Conservation (phyloP, 441 rosid genomes). For the Metrosideros polymorpha region DNA sequence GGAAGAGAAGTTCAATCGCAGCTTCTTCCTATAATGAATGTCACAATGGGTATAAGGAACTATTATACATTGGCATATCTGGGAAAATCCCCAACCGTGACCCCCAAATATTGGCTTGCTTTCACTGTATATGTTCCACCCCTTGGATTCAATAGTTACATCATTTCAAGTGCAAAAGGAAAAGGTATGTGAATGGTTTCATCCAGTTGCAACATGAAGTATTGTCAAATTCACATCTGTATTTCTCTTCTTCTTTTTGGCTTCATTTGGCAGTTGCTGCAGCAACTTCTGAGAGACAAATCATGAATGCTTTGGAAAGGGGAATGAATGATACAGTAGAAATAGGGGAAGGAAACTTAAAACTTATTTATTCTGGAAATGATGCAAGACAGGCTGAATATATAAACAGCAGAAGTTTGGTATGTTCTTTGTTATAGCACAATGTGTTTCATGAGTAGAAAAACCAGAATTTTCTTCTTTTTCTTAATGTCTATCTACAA, state of each 20-base stretch:
- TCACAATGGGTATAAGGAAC: slow-evolving; percentile 42
- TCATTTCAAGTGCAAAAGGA: slow-evolving; percentile 48
- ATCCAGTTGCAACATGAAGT: not conserved
- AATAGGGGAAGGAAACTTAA: slow-evolving; percentile 73
- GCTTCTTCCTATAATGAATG: slow-evolving; percentile 61
- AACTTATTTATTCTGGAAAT: slow-evolving; percentile 47
- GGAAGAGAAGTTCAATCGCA: slow-evolving; percentile 89
- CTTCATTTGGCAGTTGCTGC: slow-evolving; percentile 21
- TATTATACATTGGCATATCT: slow-evolving; percentile 74
- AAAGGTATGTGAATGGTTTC: slow-evolving; percentile 35
- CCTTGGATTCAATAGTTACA: slow-evolving; percentile 86
- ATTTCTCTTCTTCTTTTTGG: not conserved
- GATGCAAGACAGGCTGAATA: slow-evolving; percentile 36
- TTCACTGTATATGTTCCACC: slow-evolving; percentile 78
- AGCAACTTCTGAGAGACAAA: slow-evolving; percentile 36
- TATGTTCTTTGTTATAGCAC: slow-evolving; percentile 17
- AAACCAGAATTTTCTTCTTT: not conserved
- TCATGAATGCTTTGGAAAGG: slow-evolving; percentile 27
- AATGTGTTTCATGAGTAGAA: not conserved
- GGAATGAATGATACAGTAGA: slow-evolving; percentile 32
- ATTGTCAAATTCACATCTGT: not conserved
- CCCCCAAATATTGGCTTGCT: slow-evolving; percentile 85
- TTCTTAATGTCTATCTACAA: not conserved
- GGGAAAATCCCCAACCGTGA: slow-evolving; percentile 45
- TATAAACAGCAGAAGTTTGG: slow-evolving; percentile 52